Base-by-base conservation (phyloP, 169 alveolate genomes). In the Plasmodium cynomolgi region DNA sequence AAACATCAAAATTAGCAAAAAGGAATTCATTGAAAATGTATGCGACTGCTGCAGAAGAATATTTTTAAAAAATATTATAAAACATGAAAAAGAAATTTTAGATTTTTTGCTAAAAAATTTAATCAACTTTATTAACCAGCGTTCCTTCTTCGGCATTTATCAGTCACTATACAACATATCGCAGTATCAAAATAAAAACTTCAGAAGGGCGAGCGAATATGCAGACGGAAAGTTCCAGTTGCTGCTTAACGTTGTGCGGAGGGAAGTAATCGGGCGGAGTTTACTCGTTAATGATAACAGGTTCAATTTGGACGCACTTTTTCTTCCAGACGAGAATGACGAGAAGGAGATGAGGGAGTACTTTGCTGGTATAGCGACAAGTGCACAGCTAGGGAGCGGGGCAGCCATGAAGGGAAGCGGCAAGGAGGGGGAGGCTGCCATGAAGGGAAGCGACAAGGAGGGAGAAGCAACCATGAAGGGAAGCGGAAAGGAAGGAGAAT, bases 41-140 rank as follows among this genome's bases (percentile, higher is more conserved):
- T 91, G 85, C 23, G 75, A 71, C 1, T 81, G 95, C 37, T 82
- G 92, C 58, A 81, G 84, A 54, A 91, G 92, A 31, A 47, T 91
- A 80, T 80, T 90, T 80, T 80, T 90, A 90, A 90, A 90, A 90
- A 90, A 90, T 91, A 91, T 91, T 72, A 91, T 83, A 71, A 91
- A 82, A 82, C 37, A 91, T 44, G 92, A 91, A 73, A 82, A 82
- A 31, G 91, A 91, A 44, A 83, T 91, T 37, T 20, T 91, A 91
- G 83, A 91, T 54, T 81, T 90, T 71, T 71, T 90, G 50, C 82
- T 90, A 80, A 90, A 90, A 80, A 90, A 90, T 80, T 79, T 90
- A 90, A 90, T 90, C 20, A 90, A 90, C 73, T 90, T 74, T 80
- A 90, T 90, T 90, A 90, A 80, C 71, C 71, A 90, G 37, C 82